Evolutionary conservation across 176 grass and related monocot genomes (phyloP).

Genomic region (Bolboschoenus planiculmis): DNA sequence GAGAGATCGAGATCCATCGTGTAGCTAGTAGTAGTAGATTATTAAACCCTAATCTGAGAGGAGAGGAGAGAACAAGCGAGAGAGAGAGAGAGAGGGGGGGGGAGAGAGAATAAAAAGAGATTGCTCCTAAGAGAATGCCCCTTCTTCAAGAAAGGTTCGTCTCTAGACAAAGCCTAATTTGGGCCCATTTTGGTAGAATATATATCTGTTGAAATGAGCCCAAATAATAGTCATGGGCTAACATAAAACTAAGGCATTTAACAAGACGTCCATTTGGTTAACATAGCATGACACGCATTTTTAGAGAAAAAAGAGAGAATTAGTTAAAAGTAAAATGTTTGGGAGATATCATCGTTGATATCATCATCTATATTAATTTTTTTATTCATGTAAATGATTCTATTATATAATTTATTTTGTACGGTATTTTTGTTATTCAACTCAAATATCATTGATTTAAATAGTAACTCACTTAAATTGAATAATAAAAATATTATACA

Average conservation of each 20-base stretch:
- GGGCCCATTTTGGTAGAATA: not conserved
- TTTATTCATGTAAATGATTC: too few species aligned
- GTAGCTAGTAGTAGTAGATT: not conserved
- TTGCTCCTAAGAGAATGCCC: not conserved
- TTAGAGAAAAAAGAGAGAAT: too few species aligned
- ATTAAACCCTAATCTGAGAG: not conserved
- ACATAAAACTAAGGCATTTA: not conserved
- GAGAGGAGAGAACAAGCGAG: not conserved
- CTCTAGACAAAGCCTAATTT: not conserved
- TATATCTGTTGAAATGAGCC: not conserved
- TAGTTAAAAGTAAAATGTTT: too few species aligned
- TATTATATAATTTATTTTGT: too few species aligned
- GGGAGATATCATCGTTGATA: too few species aligned
- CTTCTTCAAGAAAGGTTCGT: slow-evolving; percentile 19
- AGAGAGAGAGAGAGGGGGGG: not conserved
- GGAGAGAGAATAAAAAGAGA: slow-evolving; percentile 2
- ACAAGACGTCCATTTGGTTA: not conserved
- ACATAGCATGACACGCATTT: not conserved
- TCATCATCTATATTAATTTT: too few species aligned
- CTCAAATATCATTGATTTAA: too few species aligned
- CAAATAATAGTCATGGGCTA: not conserved
- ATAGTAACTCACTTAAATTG: too few species aligned
- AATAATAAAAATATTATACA: too few species aligned
- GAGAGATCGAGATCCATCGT: slow-evolving; percentile 31
- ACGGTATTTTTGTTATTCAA: too few species aligned